Conservation (phyloP, 2,329 filamentous ascomycete species). For the Trichoderma cornu-damae region DNA sequence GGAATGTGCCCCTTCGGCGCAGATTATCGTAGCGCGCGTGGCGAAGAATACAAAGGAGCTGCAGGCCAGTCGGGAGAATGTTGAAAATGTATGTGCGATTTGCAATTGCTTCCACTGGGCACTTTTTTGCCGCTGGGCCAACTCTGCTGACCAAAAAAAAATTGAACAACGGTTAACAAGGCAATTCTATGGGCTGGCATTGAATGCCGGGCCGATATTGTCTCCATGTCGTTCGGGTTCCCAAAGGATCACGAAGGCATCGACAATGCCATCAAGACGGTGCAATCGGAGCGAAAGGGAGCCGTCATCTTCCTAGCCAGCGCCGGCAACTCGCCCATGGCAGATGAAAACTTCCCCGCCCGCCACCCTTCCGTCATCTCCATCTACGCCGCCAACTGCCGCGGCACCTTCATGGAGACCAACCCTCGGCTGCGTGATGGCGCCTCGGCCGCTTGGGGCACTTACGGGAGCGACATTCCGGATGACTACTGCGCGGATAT, state of each 20-base stretch:
- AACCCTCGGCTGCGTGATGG: constrained; percentile 5
- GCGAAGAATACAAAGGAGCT: neutral
- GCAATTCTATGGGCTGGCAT: constrained; percentile 24
- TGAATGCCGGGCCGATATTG: constrained; percentile 24
- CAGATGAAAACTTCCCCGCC: constrained; percentile 17
- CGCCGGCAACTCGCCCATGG: neutral
- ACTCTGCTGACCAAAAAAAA: too few relatives aligned
- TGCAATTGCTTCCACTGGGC: too few relatives aligned
- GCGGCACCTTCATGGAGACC: constrained; percentile 11
- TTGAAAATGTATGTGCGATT: neutral
- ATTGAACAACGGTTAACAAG: too few relatives aligned
- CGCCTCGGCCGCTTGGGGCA: neutral
- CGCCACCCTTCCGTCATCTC: constrained; percentile 15
- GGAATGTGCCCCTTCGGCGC: neutral
- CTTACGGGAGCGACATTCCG: neutral
- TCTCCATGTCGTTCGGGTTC: constrained; percentile 28
- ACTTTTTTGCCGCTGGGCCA: too few relatives aligned
- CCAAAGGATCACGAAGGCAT: constrained; percentile 1
- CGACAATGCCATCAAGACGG: neutral
- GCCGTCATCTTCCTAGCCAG: constrained; percentile 12
- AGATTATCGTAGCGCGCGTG: neutral
- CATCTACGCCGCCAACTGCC: constrained; percentile 21
- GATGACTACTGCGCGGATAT: neutral
- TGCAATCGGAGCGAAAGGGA: neutral
- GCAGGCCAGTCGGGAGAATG: neutral